Evolutionary conservation across 2,329 filamentous ascomycete genomes (phyloP).

Genomic region (Hypoxylon rubiginosum): DNA sequence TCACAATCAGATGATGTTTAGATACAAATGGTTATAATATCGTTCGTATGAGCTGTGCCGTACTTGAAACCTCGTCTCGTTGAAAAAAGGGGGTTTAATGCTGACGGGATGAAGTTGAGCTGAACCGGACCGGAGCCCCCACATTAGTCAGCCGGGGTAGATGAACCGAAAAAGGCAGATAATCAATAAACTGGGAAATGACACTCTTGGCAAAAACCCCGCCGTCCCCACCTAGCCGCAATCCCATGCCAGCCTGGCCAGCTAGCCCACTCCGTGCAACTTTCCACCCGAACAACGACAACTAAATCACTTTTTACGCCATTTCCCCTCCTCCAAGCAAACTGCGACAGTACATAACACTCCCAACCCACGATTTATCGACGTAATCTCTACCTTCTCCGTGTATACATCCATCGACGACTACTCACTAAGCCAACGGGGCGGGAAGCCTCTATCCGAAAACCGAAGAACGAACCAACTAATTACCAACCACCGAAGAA

Average conservation of each 20-base stretch:
- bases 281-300: constrained; percentile 29
- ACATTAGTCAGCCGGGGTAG: constrained; percentile 15
- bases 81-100: background rate
- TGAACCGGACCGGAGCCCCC: constrained; percentile 10
- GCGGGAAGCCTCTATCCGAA: constrained; percentile 26
- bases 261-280: constrained; percentile 26
- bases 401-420: background rate
- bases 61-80: background rate
- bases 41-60: background rate
- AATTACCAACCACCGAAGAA: background rate
- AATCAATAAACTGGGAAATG: background rate
- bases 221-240: constrained; percentile 16
- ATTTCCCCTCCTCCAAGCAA: constrained; percentile 23
- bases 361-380: constrained; percentile 9
- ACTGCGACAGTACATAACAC: constrained; percentile 11
- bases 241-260: too few species aligned
- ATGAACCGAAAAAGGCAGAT: background rate
- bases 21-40: background rate
- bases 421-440: constrained; percentile 23
- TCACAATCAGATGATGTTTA: background rate
- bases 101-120: constrained; percentile 35
- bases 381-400: background rate
- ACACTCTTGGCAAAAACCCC: constrained; percentile 5
- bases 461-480: constrained; percentile 17
- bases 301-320: constrained; percentile 23